These are phyloP conservation scores for Cercospora sp. DNA, from an alignment of 2,329 filamentous ascomycete species.

Conservation along the genomic window DNA sequence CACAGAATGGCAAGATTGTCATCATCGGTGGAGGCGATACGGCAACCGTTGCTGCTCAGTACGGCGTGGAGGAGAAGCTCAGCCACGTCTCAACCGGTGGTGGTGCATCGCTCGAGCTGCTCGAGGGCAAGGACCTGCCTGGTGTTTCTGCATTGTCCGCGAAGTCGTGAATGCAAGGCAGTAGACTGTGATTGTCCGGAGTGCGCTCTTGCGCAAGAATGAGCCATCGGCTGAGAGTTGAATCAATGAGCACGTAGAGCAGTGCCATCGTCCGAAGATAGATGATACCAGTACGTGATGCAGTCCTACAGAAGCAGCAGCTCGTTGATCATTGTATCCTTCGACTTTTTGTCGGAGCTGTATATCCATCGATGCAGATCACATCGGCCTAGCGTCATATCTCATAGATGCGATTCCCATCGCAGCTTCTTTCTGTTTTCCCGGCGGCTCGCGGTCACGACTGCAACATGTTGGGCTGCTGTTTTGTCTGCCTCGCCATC, in stretches of 20 bases:
- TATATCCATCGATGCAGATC: background rate
- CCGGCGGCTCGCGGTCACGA: background rate
- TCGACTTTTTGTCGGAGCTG: background rate
- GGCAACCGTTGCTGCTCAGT: slow-evolving; percentile 96
- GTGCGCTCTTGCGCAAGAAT: background rate
- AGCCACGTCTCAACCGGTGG: slow-evolving; percentile 98
- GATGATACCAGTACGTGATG: background rate
- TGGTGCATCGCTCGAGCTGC: slow-evolving; percentile 89
- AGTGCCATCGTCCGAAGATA: background rate
- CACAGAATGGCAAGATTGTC: slow-evolving; percentile 84
- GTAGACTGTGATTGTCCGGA: slow-evolving; percentile 7
- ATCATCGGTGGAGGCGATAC: slow-evolving; percentile 99
- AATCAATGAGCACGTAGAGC: background rate
- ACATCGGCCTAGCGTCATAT: slow-evolving; percentile 7
- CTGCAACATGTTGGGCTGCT: background rate
- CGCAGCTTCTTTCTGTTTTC: background rate
- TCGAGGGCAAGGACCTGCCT: slow-evolving; percentile 96
- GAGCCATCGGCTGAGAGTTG: background rate
- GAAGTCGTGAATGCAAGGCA: slow-evolving; percentile 29
- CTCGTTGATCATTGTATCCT: background rate
- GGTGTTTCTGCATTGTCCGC: slow-evolving; percentile 84
- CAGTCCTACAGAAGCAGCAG: background rate
- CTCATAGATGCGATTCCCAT: background rate
- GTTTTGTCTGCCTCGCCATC: background rate
- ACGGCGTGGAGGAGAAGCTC: slow-evolving; percentile 91